Percentiles rank a stretch among this genome's conserved stretches.
Conservation (phyloP, 352 stramenopile species). For the Sclerospora graminicola region DNA sequence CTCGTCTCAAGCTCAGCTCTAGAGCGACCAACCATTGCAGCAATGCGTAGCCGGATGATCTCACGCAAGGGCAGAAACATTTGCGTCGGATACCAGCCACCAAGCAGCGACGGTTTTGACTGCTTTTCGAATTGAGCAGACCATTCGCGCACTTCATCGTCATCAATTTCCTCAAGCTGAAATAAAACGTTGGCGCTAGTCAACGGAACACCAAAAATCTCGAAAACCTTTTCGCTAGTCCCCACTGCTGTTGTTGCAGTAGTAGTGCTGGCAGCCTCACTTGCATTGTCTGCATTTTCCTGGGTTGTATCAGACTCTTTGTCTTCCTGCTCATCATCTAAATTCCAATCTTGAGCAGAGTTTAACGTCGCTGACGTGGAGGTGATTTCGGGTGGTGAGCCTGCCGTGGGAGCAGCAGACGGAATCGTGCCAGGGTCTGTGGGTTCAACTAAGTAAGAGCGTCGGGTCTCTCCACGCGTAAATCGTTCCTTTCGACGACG, state of each 20-base stretch:
- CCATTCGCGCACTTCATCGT: slow-evolving; percentile 51
- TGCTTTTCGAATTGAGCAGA: slow-evolving; percentile 35
- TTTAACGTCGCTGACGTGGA: slow-evolving; percentile 9
- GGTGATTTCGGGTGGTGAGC: slow-evolving; percentile 5
- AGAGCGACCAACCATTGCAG: slow-evolving; percentile 54
- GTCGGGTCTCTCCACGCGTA: slow-evolving; percentile 43
- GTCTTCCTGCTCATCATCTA: slow-evolving; percentile 32
- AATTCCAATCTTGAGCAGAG: slow-evolving; percentile 32
- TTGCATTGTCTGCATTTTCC: slow-evolving; percentile 21
- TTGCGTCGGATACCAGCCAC: slow-evolving; percentile 69
- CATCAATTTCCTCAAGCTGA: slow-evolving; percentile 62
- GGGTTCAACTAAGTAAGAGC: slow-evolving; percentile 48
- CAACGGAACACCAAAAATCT: slow-evolving; percentile 68
- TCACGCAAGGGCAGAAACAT: slow-evolving; percentile 74
- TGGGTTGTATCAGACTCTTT: slow-evolving; percentile 18
- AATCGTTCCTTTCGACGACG: slow-evolving; percentile 61
- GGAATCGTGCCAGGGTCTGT: not conserved
- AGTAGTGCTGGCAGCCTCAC: not conserved
- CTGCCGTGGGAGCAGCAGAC: slow-evolving; percentile 1
- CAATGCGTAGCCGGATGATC: slow-evolving; percentile 67
- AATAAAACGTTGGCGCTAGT: slow-evolving; percentile 66
- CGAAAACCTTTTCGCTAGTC: slow-evolving; percentile 28
- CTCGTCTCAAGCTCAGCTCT: slow-evolving; percentile 56
- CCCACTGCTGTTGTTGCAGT: slow-evolving; percentile 1
- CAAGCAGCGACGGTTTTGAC: slow-evolving; percentile 39